Evolutionary conservation across 257 asterid genomes (phyloP), one percentile per base, ranked within the genome.

Genomic region (Jacaranda mimosifolia): DNA sequence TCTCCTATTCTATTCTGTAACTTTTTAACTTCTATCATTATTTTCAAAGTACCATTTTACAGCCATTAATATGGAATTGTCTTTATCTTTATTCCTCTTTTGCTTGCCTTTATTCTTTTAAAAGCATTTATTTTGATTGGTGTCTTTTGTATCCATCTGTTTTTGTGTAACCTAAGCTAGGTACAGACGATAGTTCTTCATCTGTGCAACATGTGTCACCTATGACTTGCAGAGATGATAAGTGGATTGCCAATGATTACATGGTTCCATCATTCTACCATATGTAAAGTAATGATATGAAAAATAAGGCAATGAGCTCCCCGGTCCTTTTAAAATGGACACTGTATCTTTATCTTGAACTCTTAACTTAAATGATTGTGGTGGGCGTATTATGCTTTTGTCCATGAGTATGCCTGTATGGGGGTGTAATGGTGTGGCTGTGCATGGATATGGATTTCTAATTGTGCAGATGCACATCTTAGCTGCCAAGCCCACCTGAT

Each of bases 1-100:
- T 68, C 58, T 70, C 79, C 66, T 79, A 7, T 62, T 59, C 67
- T 67, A 4, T 79, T 57, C 40, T 39, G n/a, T 70, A n/a, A 46
- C 43, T 68, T 35, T 72, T 42, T 72, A 15, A 53, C 45, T 68
- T 12, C 36, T 36, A 14, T 49, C 63, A 49, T 13, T 49, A 49
- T 32, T 58, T 42, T 64, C 51, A 48, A n/a, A 9, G 70, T 77
- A 38, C 11, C 48, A 15, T 12, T 76, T 7, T 67, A 18, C 64
- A 12, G 71, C 36, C 56, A 13, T 60, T 59, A 15, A 64, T 58
- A 26, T 26, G 32, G 32, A 45, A 76, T 51, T 77, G 36, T 64
- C 74, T 8, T 63, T 69, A 38, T 43, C 62, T 78, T 64, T 73
- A 36, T 65, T 46, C 72, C 72, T 57, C 51, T 63, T 52, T 55